Evolutionary conservation across 352 stramenopile species (phyloP), one percentile per base, ranked within the genome.

Genomic region (Phytophthora hybrid): DNA sequence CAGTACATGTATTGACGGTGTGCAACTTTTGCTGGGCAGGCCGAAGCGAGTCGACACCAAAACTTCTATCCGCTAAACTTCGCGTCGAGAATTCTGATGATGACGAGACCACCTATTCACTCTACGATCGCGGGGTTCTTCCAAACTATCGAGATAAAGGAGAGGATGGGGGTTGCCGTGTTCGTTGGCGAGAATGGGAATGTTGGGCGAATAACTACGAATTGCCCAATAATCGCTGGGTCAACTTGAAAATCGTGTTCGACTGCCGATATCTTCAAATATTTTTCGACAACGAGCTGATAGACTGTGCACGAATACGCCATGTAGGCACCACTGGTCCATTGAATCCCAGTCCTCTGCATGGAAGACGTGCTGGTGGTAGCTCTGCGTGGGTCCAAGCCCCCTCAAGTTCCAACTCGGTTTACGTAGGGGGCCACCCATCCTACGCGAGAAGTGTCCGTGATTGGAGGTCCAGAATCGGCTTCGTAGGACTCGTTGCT

Each of bases 401-500:
- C 29, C 11, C 71, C 18, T 80, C 77, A 21, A 81, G 26, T 14
- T 59, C 58, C 2, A 81, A 66, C n/a, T 90, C 85, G 1, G 65
- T 91, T 26, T 91, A 85, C 58, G 69, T 91, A 29, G 81, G 85
- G 10, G 85, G 83, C 0, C 82, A 87, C 26, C 73, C 82, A 13
- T 88, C 80, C 0, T 88, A 90, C 23, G 79, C 83, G 1, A 73
- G 62, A 65, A 80, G 69, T 32, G 80, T 92, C 10, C 70, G 79
- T 16, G 74, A 88, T 7, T 92, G 85, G 85, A 73, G 85, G 18
- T 60, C 71, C 16, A 75, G 69, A 34, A 82, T 78, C 46, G 85
- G 85, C 2, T 91, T 90, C 55, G 73, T 93, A 8, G 83, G 85
- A 7, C 23, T 93, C 0, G 77, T 93, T 46, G 74, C 77, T 47